Percentiles rank a stretch among this genome's conserved stretches.
phyloP scores from a whole-genome alignment of 2,329 filamentous ascomycete genomes.

The Penicillium frequentans region DNA sequence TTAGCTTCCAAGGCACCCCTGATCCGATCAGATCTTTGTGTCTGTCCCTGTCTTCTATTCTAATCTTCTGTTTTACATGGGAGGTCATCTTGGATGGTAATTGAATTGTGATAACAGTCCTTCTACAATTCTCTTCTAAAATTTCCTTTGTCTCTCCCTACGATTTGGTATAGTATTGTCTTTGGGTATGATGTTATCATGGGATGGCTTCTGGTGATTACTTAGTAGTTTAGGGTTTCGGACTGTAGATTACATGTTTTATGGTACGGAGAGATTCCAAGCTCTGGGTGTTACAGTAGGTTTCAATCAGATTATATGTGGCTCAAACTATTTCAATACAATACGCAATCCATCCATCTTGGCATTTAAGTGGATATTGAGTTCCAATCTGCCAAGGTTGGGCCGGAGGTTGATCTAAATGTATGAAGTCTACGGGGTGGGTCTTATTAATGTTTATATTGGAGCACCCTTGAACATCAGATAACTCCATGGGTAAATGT shows the following conservation, averaged over 20 bases:
- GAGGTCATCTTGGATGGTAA: slow-evolving; percentile 19
- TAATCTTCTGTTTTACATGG: slow-evolving; percentile 20
- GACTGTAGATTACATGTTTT: background rate
- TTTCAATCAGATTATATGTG: background rate
- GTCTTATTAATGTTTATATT: no score
- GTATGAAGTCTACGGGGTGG: no score
- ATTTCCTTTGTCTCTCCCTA: background rate
- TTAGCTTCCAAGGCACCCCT: slow-evolving; percentile 1
- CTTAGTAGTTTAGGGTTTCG: background rate
- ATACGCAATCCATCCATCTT: no score
- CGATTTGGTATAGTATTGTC: background rate
- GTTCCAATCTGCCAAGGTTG: no score
- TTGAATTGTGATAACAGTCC: slow-evolving; percentile 17
- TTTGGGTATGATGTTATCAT: background rate
- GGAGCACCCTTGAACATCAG: no score
- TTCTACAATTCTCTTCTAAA: slow-evolving; percentile 2
- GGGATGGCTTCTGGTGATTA: background rate
- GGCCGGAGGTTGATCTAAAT: no score
- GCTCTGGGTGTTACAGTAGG: background rate
- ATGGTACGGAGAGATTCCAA: background rate
- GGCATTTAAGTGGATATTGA: no score
- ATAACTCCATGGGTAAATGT: no score
- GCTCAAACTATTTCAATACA: no score
- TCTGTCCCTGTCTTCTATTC: background rate
- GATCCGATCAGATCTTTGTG: background rate